phyloP scores from a whole-genome alignment of 2,329 filamentous ascomycete genomes.

The Hypomyces rosellus region DNA sequence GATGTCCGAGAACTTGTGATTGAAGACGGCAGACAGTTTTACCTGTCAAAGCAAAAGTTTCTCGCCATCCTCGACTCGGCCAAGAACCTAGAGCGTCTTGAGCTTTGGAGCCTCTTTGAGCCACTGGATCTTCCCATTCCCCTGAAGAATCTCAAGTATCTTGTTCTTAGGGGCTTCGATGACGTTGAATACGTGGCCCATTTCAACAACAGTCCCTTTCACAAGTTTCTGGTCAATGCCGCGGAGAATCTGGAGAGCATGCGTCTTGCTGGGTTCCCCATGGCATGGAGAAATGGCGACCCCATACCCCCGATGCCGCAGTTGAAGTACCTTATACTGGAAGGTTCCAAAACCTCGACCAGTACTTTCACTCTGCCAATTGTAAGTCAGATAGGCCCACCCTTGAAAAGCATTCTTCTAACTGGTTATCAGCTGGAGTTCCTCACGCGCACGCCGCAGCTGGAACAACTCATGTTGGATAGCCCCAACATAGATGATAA shows the following conservation, averaged over 20 bases:
- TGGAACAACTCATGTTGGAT: constrained; percentile 28
- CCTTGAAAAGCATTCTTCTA: not conserved
- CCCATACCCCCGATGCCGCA: not conserved
- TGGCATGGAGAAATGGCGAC: constrained; percentile 15
- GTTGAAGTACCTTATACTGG: not conserved
- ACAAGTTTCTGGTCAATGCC: constrained; percentile 16
- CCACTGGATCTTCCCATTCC: constrained; percentile 9
- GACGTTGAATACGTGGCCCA: not conserved
- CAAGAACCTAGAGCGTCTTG: constrained; percentile 15
- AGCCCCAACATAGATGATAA: constrained; percentile 15
- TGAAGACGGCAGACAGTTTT: constrained; percentile 2
- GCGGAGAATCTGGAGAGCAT: constrained; percentile 19
- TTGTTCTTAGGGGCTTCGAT: constrained; percentile 19
- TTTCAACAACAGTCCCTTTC: not conserved
- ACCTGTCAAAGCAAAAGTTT: constrained; percentile 6
- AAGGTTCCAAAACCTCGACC: constrained; percentile 2
- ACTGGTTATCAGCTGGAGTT: constrained; percentile 20
- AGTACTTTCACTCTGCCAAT: constrained; percentile 1
- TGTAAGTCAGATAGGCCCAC: constrained; percentile 1
- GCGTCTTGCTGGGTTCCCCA: constrained; percentile 17
- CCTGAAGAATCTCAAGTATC: constrained; percentile 16
- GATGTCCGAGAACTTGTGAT: constrained; percentile 15
- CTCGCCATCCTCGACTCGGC: constrained; percentile 14
- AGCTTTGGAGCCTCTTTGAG: constrained; percentile 3
- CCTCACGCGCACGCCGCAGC: constrained; percentile 20